Percentiles rank a stretch among this genome's conserved stretches.
Conservation (phyloP, 2,329 filamentous ascomycete species). For the Volutella citrinella region DNA sequence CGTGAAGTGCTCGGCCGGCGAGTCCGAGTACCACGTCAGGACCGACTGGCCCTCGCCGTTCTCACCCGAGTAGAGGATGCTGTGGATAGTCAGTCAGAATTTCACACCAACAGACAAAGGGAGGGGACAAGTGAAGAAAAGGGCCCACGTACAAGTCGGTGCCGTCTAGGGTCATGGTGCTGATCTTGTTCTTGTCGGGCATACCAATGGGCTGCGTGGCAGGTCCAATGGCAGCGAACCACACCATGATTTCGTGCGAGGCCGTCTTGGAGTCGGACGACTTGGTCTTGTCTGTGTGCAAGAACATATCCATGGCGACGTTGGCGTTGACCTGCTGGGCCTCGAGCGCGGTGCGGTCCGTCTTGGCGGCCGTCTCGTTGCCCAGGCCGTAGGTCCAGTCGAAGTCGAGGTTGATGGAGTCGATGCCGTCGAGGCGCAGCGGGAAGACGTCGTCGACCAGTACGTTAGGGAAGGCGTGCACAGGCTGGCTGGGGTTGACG, state of each 20-base stretch:
- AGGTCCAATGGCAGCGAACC: constrained; percentile 47
- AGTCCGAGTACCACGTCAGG: constrained; percentile 45
- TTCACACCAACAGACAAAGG: background rate
- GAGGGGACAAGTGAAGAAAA: constrained; percentile 4
- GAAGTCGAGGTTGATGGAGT: constrained; percentile 41
- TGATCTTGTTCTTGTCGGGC: constrained; percentile 19
- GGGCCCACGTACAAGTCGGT: constrained; percentile 38
- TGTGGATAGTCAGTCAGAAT: constrained; percentile 12
- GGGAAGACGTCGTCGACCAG: constrained; percentile 46
- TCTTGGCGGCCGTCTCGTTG: constrained; percentile 34
- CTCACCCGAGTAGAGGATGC: constrained; percentile 39
- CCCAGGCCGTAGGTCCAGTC: constrained; percentile 50
- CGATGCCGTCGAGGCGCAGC: constrained; percentile 35
- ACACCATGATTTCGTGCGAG: constrained; percentile 55
- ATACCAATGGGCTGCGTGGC: constrained; percentile 47
- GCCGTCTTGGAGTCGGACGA: constrained; percentile 41
- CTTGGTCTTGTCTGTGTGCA: constrained; percentile 42
- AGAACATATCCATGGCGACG: constrained; percentile 58
- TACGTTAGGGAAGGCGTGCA: constrained; percentile 55
- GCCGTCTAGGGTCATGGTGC: constrained; percentile 36
- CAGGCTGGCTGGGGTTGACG: constrained; percentile 40
- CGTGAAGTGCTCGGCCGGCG: constrained; percentile 37
- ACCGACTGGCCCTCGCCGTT: constrained; percentile 43
- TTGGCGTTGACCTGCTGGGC: constrained; percentile 46
- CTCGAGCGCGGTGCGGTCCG: constrained; percentile 32